phyloP scores from a whole-genome alignment of 345 rosid genomes.

The Sisymbrium irio region DNA sequence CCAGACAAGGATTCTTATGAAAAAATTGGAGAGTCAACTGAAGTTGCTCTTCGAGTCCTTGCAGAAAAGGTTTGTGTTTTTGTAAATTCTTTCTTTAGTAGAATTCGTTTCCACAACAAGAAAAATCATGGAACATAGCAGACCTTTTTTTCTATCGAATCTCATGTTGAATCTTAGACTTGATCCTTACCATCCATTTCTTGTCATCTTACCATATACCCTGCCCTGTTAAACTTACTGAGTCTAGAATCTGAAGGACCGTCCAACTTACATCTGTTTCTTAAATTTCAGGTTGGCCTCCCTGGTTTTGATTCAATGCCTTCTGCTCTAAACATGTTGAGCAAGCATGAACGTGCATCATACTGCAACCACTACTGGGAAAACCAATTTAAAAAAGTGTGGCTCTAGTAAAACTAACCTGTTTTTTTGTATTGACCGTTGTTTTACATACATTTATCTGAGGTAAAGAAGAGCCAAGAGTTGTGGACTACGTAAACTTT shows the following conservation, averaged over 20 bases:
- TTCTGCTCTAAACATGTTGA: constrained; percentile 80
- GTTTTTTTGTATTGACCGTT: constrained; percentile 1
- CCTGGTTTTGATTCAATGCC: constrained; percentile 99
- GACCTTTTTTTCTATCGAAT: background rate
- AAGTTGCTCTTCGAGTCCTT: constrained; percentile 94
- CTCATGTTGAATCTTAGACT: constrained; percentile 1
- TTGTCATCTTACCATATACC: constrained; percentile 9
- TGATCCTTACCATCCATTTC: background rate
- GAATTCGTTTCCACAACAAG: constrained; percentile 3
- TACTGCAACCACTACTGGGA: constrained; percentile 99
- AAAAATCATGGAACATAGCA: background rate
- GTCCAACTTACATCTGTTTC: constrained; percentile 25
- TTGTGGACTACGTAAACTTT: background rate
- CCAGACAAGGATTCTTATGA: constrained; percentile 87
- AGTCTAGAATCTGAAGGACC: background rate
- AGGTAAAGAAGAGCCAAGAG: constrained; percentile 5
- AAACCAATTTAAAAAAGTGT: constrained; percentile 88
- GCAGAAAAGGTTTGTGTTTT: constrained; percentile 77
- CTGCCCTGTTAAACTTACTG: background rate
- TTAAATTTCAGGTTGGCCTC: constrained; percentile 84
- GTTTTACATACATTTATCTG: background rate
- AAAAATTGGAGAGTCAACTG: constrained; percentile 98
- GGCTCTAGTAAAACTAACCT: constrained; percentile 22
- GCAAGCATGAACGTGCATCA: constrained; percentile 97
- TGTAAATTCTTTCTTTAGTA: background rate